Conservation (phyloP, 306 rosid genomes). For the Urtica urens region DNA sequence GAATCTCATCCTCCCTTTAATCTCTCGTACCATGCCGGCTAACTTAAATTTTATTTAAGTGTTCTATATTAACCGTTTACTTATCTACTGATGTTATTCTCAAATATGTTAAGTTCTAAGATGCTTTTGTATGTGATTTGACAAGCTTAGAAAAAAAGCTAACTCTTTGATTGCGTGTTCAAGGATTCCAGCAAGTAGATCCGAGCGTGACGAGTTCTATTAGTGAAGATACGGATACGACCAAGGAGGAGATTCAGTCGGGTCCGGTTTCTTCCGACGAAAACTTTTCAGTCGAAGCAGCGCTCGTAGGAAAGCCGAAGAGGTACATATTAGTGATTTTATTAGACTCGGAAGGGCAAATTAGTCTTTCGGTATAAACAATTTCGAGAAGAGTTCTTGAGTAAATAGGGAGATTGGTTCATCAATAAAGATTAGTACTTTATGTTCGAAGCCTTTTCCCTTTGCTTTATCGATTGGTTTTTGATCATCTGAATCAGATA, state of each 20-base stretch:
- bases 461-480: constrained; percentile 19
- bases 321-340: constrained; percentile 38
- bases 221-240: constrained; percentile 30
- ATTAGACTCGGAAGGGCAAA: too few species aligned
- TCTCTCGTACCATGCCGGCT: too few species aligned
- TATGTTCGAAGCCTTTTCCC: constrained; percentile 13
- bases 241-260: constrained; percentile 22
- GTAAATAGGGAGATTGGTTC: too few species aligned
- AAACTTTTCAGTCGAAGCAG: constrained; percentile 34
- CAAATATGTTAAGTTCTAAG: too few species aligned
- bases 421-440: neutral
- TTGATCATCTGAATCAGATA: too few species aligned
- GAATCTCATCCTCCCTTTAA: too few species aligned
- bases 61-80: too few species aligned
- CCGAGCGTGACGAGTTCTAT: constrained; percentile 26
- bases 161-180: constrained; percentile 26
- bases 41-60: too few species aligned
- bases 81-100: too few species aligned
- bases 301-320: constrained; percentile 57
- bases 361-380: too few species aligned
- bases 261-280: constrained; percentile 29
- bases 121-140: constrained; percentile 2
- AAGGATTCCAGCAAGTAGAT: constrained; percentile 43
- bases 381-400: too few species aligned
- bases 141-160: constrained; percentile 12